phyloP scores from a whole-genome alignment of 2,329 filamentous ascomycete species.

The Ophiosphaerella herpotricha region DNA sequence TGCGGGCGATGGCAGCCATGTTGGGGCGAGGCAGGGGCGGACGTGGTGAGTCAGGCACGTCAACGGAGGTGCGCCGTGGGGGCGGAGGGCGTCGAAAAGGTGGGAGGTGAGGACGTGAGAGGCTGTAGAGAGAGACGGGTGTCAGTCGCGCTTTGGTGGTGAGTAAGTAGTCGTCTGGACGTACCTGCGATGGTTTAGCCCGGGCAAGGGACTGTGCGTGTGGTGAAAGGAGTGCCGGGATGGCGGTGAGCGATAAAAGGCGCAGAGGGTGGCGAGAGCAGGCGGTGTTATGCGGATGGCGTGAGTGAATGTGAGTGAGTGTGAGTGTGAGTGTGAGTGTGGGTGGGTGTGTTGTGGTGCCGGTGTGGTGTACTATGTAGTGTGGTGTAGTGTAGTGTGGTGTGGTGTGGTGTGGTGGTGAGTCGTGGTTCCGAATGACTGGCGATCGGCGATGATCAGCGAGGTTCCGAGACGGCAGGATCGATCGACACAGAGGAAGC shows the following conservation, averaged over 20 bases:
- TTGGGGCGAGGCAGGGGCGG: slow-evolving; percentile 28
- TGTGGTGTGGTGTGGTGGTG: slow-evolving; percentile 39
- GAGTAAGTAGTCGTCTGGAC: not conserved
- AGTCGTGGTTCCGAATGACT: slow-evolving; percentile 26
- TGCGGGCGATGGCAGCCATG: slow-evolving; percentile 44
- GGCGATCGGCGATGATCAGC: slow-evolving; percentile 43
- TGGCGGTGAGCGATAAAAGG: too few relatives aligned
- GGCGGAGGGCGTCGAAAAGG: slow-evolving; percentile 9
- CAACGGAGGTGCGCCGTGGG: slow-evolving; percentile 31
- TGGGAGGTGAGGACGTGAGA: slow-evolving; percentile 10
- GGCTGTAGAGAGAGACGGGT: not conserved
- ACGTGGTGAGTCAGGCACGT: slow-evolving; percentile 32
- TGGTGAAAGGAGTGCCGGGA: not conserved
- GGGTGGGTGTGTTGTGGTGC: too few relatives aligned
- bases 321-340: too few relatives aligned
- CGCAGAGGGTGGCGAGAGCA: too few relatives aligned
- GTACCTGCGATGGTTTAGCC: slow-evolving; percentile 1
- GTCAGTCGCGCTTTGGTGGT: too few relatives aligned
- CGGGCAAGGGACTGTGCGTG: slow-evolving; percentile 2
- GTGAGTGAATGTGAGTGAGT: too few relatives aligned
- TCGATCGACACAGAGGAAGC: slow-evolving; percentile 1
- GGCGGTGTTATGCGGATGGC: too few relatives aligned
- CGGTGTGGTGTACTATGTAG: slow-evolving; percentile 7
- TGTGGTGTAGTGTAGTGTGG: slow-evolving; percentile 20
- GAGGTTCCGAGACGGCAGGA: slow-evolving; percentile 24